These are phyloP conservation scores for Luvunga scandens DNA, from an alignment of 345 rosid species.

Conservation along the genomic window DNA sequence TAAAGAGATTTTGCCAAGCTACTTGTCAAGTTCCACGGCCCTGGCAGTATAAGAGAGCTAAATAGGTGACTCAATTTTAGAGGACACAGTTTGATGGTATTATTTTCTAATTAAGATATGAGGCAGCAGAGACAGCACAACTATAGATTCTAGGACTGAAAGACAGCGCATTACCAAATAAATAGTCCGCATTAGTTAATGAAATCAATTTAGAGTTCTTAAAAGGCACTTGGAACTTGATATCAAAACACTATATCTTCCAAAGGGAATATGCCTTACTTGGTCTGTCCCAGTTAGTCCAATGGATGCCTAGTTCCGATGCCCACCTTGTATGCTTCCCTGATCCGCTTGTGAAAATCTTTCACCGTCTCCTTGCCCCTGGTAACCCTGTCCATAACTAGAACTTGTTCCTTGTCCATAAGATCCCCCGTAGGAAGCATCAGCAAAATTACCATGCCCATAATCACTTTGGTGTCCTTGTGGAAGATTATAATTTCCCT, in stretches of 20 bases:
- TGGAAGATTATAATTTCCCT: slow-evolving; percentile 38
- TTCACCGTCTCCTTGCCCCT: slow-evolving; percentile 24
- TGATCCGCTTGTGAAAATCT: slow-evolving; percentile 39
- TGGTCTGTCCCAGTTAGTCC: slow-evolving; percentile 42
- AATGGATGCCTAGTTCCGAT: slow-evolving; percentile 33
- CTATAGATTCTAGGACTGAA: neutral
- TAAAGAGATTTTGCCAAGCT: neutral
- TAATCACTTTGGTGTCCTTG: slow-evolving; percentile 23
- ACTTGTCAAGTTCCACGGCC: neutral
- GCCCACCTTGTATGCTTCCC: slow-evolving; percentile 42
- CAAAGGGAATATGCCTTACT: slow-evolving; percentile 27
- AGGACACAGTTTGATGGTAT: neutral
- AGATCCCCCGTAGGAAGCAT: slow-evolving; percentile 32
- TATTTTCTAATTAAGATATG: neutral
- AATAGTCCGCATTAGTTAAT: neutral
- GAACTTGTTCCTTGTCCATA: slow-evolving; percentile 31
- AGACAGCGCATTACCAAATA: neutral
- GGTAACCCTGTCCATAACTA: slow-evolving; percentile 26
- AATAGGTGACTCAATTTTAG: neutral
- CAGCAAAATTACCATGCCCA: slow-evolving; percentile 20
- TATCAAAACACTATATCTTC: neutral
- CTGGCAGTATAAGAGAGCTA: neutral
- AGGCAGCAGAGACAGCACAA: neutral
- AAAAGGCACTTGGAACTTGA: neutral
- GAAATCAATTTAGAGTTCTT: neutral